Conservation (phyloP, 2,329 filamentous ascomycete species). For the Cadophora malorum region DNA sequence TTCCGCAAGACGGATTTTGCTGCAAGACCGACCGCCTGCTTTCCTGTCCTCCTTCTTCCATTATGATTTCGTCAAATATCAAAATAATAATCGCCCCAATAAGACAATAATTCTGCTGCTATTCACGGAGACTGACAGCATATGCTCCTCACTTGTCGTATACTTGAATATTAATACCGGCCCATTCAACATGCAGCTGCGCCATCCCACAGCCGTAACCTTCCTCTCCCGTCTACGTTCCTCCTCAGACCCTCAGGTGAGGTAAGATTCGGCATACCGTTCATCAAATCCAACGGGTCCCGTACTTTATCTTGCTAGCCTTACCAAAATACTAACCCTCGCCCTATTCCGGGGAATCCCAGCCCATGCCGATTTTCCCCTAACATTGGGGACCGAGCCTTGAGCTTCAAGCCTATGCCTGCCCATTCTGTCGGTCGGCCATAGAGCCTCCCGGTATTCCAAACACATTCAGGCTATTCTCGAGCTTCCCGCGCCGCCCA, state of each 20-base stretch:
- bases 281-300: neutral
- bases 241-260: neutral
- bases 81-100: neutral
- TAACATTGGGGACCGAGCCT: neutral
- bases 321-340: neutral
- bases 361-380: neutral
- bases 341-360: constrained; percentile 12
- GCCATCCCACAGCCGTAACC: neutral
- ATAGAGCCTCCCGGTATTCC: constrained; percentile 9
- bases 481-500: neutral
- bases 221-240: neutral
- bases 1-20: neutral
- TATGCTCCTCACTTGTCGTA: neutral
- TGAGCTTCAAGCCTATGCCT: neutral
- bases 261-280: constrained; percentile 1
- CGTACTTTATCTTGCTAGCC: neutral
- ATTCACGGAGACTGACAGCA: constrained; percentile 4
- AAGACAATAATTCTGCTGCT: neutral
- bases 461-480: constrained; percentile 28
- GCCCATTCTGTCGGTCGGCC: neutral
- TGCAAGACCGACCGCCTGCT: constrained; percentile 3
- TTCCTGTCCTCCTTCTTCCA: neutral
- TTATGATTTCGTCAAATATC: neutral
- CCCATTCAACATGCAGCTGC: neutral
- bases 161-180: too few species aligned